Base-by-base conservation (phyloP, 257 asterid species). In the Knoxia roxburghii region DNA sequence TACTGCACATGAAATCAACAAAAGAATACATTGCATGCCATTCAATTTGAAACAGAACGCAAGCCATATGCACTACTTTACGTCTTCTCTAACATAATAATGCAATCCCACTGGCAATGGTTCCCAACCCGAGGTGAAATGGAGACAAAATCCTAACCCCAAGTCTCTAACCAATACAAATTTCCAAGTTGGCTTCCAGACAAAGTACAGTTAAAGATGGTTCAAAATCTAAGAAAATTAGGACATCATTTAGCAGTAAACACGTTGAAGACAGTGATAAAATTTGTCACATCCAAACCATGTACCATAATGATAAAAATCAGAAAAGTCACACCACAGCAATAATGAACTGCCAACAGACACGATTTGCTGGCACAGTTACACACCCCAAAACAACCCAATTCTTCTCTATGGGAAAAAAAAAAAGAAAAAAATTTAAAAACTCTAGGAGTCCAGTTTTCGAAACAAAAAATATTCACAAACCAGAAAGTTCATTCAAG, bases 1-100 rank as follows among this genome's bases (percentile, higher is more conserved):
- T 90, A 81, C 88, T 81, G 92, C 88, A 80, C 73, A 83, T 52
- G 75, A 66, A 81, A 74, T 68, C 21, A 73, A 85, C 68, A 4
- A 73, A 29, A 75, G n/a, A 50, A 68, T 35, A 21, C 52, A 24
- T 27, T 43, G 60, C 68, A 62, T 18, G 64, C 62, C n/a, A 76
- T 74, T 56, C 48, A 46, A 71, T 68, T 41, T 58, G 45, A 37
- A 62, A 50, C 41, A 9, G 9, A 37, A 37, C 41, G 20, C 20
- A 43, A 9, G 2, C 52, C 45, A n/a, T 50, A 61, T 48, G 13
- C 65, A 48, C 6, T 30, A 51, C 15, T 69, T 61, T 33, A 48
- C n/a, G n/a, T n/a, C n/a, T n/a, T n/a, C n/a, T n/a, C n/a, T n/a
- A n/a, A n/a, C n/a, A n/a, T n/a, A n/a, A n/a, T n/a, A n/a, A n/a